Evolutionary conservation across 495 filamentous ascomycete genomes (phyloP), one percentile per base, ranked within the genome.

Genomic region (Neurospora tetrasperma): DNA sequence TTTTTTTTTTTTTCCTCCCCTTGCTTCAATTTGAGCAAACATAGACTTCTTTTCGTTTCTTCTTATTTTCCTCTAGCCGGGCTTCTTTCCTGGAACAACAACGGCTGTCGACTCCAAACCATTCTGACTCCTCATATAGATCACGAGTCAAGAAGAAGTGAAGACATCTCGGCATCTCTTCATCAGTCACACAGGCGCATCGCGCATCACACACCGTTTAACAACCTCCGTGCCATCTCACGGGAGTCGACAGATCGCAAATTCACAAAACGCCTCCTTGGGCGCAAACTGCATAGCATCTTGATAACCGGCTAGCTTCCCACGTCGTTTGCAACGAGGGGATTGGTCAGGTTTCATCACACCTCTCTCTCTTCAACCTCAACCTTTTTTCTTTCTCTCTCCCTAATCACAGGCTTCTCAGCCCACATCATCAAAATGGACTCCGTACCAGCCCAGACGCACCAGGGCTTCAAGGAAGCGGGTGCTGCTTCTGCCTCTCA

Each of bases 371-470:
- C 72, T 71, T 71, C 42, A 48, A 18, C 44, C 2, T 46, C 44
- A 42, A 71, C 20, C 35, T 38, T 2, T 6, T 27, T 48, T 68
- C 20, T 31, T 31, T 31, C 2, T 31, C 27, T 5, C 71, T 20
- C 42, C 20, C 48, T 39, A 35, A 39, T 43, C 42, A 38, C 41
- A 42, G 40, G 40, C 40, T 41, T 41, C 40, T 42, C 70, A 31
- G 12, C 16, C 14, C 39, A 3, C 31, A 23, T 43, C 40, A 40
- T 69, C 69, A 76, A 5, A 71, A 76, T 70, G 70, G 62, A 74
- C 38, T 72, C 72, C 42, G 42, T 38, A 23, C 31, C 71, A 68
- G 42, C 40, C 71, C 73, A 74, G 70, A 75, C n/a, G 42, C 75
- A 69, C 70, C 75, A 69, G 70, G 48, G 42, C 43, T 31, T 11